A percentile compares a stretch with the other conserved stretches of the same genome.
phyloP scores from a whole-genome alignment of 2,329 filamentous ascomycete genomes.

The Corinectria fuckeliana region DNA sequence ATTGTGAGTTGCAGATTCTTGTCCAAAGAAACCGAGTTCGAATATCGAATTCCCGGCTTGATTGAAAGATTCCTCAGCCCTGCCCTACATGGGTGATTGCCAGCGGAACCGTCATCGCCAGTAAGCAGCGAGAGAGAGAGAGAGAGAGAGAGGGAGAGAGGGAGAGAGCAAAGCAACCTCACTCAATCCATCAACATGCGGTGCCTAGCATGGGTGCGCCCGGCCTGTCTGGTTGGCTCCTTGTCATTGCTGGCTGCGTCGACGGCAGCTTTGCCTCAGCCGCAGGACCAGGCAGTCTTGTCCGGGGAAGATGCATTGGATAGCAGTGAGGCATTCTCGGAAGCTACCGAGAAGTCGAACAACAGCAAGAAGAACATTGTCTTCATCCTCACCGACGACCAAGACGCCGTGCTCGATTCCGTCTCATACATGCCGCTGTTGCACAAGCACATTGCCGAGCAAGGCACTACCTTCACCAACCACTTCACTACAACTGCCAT shows the following conservation, averaged over 20 bases:
- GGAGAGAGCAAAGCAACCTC: not conserved
- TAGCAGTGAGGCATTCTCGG: not conserved
- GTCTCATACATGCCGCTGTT: slow-evolving; percentile 66
- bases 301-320: not conserved
- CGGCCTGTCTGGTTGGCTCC: slow-evolving; percentile 3
- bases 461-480: slow-evolving; percentile 65
- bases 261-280: not conserved
- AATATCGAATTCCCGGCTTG: too few species aligned
- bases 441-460: slow-evolving; percentile 60
- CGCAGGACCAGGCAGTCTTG: not conserved
- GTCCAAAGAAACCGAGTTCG: not conserved
- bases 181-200: slow-evolving; percentile 15
- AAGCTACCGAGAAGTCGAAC: not conserved
- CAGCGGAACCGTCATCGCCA: not conserved
- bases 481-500: slow-evolving; percentile 72
- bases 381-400: slow-evolving; percentile 73
- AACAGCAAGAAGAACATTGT: slow-evolving; percentile 60
- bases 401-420: slow-evolving; percentile 68
- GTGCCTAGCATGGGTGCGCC: slow-evolving; percentile 10
- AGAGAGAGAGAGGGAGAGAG: too few species aligned
- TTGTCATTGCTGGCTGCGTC: not conserved
- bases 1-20: not conserved
- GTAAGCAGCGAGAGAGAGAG: not conserved
- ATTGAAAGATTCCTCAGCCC: not conserved
- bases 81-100: not conserved